phyloP scores from a whole-genome alignment of 2,329 filamentous ascomycete genomes.

The Neocatenulostroma microsporum region DNA sequence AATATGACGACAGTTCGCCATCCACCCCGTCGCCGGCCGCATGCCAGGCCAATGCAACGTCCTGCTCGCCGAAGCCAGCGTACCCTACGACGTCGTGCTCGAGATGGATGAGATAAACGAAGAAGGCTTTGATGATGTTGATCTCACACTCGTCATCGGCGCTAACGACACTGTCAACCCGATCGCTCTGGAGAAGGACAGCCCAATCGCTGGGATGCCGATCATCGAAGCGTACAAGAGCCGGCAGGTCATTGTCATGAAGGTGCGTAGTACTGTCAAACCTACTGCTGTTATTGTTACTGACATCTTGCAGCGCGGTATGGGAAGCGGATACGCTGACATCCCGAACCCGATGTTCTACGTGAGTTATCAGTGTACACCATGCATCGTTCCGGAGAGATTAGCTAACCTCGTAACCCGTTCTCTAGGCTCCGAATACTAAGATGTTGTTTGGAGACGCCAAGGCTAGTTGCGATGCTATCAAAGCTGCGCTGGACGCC shows the following conservation, averaged over 20 bases:
- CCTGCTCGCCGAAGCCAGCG: slow-evolving; percentile 75
- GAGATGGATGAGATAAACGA: slow-evolving; percentile 98
- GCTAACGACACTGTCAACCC: slow-evolving; percentile 92
- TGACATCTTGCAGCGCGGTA: too few species aligned
- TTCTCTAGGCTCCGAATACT: slow-evolving; percentile 50
- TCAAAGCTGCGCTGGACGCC: slow-evolving; percentile 22
- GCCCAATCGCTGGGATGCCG: slow-evolving; percentile 84
- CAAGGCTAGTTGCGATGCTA: slow-evolving; percentile 44
- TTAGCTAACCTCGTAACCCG: too few species aligned
- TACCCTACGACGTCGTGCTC: slow-evolving; percentile 84
- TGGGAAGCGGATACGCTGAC: slow-evolving; percentile 84
- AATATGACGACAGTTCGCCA: too few species aligned
- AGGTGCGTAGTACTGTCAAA: too few species aligned
- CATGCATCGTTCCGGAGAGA: too few species aligned
- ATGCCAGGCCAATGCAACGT: slow-evolving; percentile 96
- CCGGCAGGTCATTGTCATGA: slow-evolving; percentile 90
- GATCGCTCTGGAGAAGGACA: slow-evolving; percentile 71
- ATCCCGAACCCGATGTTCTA: slow-evolving; percentile 79
- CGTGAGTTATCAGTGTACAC: too few species aligned
- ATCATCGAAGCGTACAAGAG: slow-evolving; percentile 91
- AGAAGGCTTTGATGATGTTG: slow-evolving; percentile 70
- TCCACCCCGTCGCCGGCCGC: slow-evolving; percentile 80
- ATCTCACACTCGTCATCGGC: slow-evolving; percentile 80
- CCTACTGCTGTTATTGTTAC: too few species aligned
- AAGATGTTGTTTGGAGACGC: slow-evolving; percentile 92